Evolutionary conservation across 2,329 filamentous ascomycete species (phyloP).

Genomic region (Nectriaceae sp.): DNA sequence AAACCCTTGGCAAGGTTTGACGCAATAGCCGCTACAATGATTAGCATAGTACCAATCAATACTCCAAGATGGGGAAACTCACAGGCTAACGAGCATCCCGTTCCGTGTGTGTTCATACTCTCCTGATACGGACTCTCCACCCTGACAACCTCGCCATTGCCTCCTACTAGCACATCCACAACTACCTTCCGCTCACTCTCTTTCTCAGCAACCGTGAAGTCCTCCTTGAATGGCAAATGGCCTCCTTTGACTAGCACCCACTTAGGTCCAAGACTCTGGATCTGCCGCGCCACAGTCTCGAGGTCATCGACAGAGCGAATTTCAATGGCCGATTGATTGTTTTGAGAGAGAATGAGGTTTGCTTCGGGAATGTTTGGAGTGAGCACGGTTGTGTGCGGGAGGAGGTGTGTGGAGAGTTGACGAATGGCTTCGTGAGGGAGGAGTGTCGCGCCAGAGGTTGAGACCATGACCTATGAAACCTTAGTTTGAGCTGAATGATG

Average conservation of each 20-base stretch:
- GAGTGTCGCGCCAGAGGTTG: slow-evolving; percentile 74
- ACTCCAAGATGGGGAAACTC: slow-evolving; percentile 34
- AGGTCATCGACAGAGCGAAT: slow-evolving; percentile 65
- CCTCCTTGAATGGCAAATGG: slow-evolving; percentile 74
- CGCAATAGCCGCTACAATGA: slow-evolving; percentile 64
- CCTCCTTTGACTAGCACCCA: slow-evolving; percentile 91
- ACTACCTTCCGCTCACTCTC: slow-evolving; percentile 66
- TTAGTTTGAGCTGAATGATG: no score
- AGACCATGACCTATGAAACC: slow-evolving; percentile 77
- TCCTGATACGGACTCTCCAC: slow-evolving; percentile 72
- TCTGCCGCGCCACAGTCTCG: slow-evolving; percentile 64
- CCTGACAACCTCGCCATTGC: slow-evolving; percentile 53
- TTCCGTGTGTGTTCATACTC: slow-evolving; percentile 87
- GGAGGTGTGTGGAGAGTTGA: slow-evolving; percentile 58
- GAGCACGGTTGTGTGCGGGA: slow-evolving; percentile 67
- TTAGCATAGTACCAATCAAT: neutral
- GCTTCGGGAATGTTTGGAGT: slow-evolving; percentile 82
- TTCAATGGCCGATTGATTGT: slow-evolving; percentile 39
- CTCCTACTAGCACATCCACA: slow-evolving; percentile 75
- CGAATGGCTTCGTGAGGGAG: slow-evolving; percentile 66
- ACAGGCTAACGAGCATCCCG: slow-evolving; percentile 92
- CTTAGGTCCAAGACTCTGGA: slow-evolving; percentile 70
- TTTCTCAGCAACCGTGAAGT: slow-evolving; percentile 58
- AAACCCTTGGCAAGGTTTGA: slow-evolving; percentile 67
- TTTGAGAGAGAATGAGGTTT: slow-evolving; percentile 60